These are phyloP conservation scores for Fusarium verticillioides DNA, from an alignment of 2,329 filamentous ascomycete species.

Conservation along the genomic window DNA sequence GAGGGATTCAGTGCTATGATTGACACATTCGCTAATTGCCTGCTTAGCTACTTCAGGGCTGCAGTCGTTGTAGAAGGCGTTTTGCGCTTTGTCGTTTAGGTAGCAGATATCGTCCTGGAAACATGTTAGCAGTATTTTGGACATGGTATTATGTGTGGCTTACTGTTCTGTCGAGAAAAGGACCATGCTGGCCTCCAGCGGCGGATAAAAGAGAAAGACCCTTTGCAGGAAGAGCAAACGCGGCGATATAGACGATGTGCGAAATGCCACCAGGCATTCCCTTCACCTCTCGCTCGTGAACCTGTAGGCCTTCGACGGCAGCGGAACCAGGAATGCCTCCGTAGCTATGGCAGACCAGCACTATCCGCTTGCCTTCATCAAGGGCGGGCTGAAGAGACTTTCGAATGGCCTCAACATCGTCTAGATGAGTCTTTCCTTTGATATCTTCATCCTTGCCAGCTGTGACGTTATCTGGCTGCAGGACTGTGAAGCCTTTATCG, in stretches of 20 bases:
- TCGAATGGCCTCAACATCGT: constrained; percentile 11
- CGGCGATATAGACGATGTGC: constrained; percentile 43
- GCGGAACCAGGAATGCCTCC: constrained; percentile 48
- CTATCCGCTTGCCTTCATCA: background rate
- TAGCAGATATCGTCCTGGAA: constrained; percentile 1
- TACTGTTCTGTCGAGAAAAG: constrained; percentile 18
- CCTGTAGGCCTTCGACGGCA: constrained; percentile 39
- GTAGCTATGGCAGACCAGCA: constrained; percentile 41
- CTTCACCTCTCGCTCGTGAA: constrained; percentile 39
- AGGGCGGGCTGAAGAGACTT: background rate
- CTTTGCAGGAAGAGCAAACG: constrained; percentile 38
- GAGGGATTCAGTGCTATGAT: constrained; percentile 34
- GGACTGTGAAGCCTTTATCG: background rate
- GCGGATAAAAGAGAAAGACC: background rate
- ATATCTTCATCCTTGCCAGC: background rate
- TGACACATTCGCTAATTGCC: background rate
- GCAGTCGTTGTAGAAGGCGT: constrained; percentile 15
- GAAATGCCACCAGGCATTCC: constrained; percentile 46
- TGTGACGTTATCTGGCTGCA: background rate
- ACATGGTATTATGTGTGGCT: fast-evolving
- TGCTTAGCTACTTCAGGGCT: background rate
- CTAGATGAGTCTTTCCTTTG: constrained; percentile 2
- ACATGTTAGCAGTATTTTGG: fast-evolving
- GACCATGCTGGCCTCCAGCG: background rate
- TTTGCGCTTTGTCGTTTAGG: constrained; percentile 5